Base-by-base conservation (phyloP, 495 filamentous ascomycete genomes). In the Penicillium bialowiezense region DNA sequence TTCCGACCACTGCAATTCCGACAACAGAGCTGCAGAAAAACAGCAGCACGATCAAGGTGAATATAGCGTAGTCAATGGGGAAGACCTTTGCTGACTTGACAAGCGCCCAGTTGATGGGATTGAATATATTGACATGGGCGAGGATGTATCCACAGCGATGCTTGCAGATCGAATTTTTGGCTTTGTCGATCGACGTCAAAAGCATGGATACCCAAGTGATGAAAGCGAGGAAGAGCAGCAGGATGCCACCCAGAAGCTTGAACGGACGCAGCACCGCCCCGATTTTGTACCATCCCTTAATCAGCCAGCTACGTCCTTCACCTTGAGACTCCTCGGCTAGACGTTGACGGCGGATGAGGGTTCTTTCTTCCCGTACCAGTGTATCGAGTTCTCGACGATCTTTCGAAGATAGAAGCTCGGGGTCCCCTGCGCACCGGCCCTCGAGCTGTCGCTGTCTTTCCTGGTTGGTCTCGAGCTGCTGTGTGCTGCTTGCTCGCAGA, bases 141-240 rank as follows among this genome's bases (percentile, higher is more conserved):
- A 97, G 82, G 43, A 97, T 86, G 69, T 96, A 98, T 29, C 93
- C 93, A 68, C 93, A 98, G 58, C 82, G 82, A 44, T 82, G 75
- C 64, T 91, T 90, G 82, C 93, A 98, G 53, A 93, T 65, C 0
- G 90, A 96, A 69, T 97, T 97, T 57, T 86, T 90, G 14, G 90
- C 88, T 70, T 98, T 97, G 76, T 98, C 93, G 63, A 97, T 91
- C 51, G 84, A 84, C 0, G 92, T 98, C 59, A 97, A 83, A 45
- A 97, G 79, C 95, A 97, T 98, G 23, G 87, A 92, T 7, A 85
- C 76, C 83, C 90, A 96, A 52, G 90, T 77, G 17, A 91, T 46
- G 23, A 96, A 65, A 7, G 87, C 72, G 20, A 95, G 50, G 14
- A 85, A 47, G 2, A 96, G 72, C 14, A 97, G 71, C 6, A 95